These are phyloP conservation scores for Parietichytrium sp. DNA, from an alignment of 108 stramenopile species.

Conservation along the genomic window DNA sequence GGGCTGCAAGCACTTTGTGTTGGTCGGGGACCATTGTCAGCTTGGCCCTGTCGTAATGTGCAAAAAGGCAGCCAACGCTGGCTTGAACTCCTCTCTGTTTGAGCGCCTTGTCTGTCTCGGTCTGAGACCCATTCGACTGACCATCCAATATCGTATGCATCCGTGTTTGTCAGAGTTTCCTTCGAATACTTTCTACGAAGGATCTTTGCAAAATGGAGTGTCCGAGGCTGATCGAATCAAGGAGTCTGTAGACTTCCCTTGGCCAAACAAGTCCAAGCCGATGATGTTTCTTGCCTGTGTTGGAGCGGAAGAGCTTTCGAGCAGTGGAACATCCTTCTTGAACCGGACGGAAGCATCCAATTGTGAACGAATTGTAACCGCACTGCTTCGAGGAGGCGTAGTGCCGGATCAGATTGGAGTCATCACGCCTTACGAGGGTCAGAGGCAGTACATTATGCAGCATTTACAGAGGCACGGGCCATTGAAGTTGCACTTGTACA, in stretches of 20 bases:
- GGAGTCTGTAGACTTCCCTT: conserved; percentile 71
- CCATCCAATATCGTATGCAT: conserved; percentile 98
- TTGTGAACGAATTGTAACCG: conserved; percentile 93
- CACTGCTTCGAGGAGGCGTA: conserved; percentile 86
- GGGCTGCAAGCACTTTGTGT: conserved; percentile 93
- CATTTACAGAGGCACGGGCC: conserved; percentile 85
- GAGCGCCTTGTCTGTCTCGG: conserved; percentile 93
- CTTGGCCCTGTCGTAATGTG: conserved; percentile 95
- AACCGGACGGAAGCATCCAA: conserved; percentile 93
- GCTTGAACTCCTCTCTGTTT: conserved; percentile 88
- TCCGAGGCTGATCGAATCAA: conserved; percentile 87
- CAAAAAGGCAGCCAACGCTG: conserved; percentile 92
- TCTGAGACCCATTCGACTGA: conserved; percentile 88
- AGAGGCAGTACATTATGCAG: conserved; percentile 85
- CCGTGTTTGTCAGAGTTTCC: conserved; percentile 95
- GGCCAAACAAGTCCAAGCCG: conserved; percentile 73
- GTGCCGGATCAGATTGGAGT: conserved; percentile 87
- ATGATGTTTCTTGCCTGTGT: conserved; percentile 85
- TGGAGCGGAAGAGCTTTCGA: conserved; percentile 94
- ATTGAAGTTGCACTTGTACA: conserved; percentile 75
- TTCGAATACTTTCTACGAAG: conserved; percentile 98
- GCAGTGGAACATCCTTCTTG: conserved; percentile 91
- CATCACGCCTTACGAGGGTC: conserved; percentile 97
- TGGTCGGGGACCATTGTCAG: conserved; percentile 99
- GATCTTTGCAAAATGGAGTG: conserved; percentile 94